Conservation (phyloP, 805 yeast genomes). For the Teunomyces lycoperdinae region DNA sequence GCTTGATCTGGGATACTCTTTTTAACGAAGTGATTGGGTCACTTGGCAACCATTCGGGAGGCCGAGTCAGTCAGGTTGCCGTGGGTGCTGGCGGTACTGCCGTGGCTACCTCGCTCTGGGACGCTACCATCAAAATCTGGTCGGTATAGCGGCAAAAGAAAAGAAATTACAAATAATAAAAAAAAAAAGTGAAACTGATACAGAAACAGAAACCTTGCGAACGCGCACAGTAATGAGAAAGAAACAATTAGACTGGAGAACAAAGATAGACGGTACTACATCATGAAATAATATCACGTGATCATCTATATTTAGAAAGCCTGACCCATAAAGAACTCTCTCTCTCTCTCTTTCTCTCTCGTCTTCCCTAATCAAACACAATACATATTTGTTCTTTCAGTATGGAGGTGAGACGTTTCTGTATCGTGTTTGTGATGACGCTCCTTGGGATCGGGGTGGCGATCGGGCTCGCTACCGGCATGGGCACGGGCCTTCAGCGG, state of each 20-base stretch:
- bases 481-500: not conserved
- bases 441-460: not conserved
- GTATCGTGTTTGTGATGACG: not conserved
- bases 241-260: no score
- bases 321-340: no score
- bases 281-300: no score
- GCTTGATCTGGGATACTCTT: slow-evolving; percentile 75
- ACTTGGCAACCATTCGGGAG: slow-evolving; percentile 58
- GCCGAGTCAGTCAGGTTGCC: slow-evolving; percentile 59
- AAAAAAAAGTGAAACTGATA: not conserved
- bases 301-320: no score
- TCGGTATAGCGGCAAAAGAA: slow-evolving; percentile 18
- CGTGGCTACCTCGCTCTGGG: slow-evolving; percentile 80
- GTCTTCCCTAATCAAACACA: no score
- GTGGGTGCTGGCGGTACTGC: slow-evolving; percentile 75
- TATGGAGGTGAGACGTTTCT: not conserved
- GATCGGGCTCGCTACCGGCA: not conserved
- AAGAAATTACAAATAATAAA: not conserved
- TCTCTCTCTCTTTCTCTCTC: no score
- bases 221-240: no score
- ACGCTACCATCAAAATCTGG: slow-evolving; percentile 69
- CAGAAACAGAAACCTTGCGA: no score
- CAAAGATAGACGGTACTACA: no score
- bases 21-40: slow-evolving; percentile 63
- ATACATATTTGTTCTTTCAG: no score